Conservation (phyloP, 768 basidiomycete species). For the Macrocybe gigantea region DNA sequence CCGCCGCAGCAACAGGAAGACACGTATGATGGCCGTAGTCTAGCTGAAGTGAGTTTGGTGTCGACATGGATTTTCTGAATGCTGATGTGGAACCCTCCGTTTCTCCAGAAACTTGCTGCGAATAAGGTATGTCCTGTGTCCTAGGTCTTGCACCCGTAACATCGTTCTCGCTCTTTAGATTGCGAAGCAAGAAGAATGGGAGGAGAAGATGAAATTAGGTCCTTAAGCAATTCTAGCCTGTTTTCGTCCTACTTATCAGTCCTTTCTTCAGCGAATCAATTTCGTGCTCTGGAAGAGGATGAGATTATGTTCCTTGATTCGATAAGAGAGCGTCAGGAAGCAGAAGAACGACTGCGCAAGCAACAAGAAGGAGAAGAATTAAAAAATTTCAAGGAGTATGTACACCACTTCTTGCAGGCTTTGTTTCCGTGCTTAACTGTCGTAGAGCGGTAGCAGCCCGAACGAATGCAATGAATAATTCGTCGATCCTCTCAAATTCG, state of each 20-base stretch:
- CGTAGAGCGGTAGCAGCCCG: conserved; percentile 66
- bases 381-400: conserved; percentile 70
- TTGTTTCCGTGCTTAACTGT: conserved; percentile 3
- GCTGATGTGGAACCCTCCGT: too few relatives aligned
- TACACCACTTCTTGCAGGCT: conserved; percentile 1
- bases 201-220: conserved; percentile 80
- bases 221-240: conserved; percentile 9
- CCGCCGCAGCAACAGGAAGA: conserved; percentile 74
- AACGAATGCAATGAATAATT: conserved; percentile 38
- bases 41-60: conserved; percentile 69
- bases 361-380: conserved; percentile 76
- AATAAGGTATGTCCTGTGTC: conserved; percentile 54
- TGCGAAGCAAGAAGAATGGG: conserved; percentile 92
- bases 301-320: conserved; percentile 88
- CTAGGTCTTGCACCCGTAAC: background rate
- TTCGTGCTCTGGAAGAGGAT: conserved; percentile 85
- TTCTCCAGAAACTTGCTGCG: conserved; percentile 76
- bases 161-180: conserved; percentile 37
- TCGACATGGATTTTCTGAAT: too few relatives aligned
- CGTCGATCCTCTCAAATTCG: conserved; percentile 33
- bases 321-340: conserved; percentile 66
- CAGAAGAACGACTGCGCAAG: conserved; percentile 71
- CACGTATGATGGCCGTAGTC: conserved; percentile 75
- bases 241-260: conserved; percentile 5
- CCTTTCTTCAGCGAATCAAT: conserved; percentile 64